phyloP scores from a whole-genome alignment of 768 basidiomycete species.

The Podaxis sp. region DNA sequence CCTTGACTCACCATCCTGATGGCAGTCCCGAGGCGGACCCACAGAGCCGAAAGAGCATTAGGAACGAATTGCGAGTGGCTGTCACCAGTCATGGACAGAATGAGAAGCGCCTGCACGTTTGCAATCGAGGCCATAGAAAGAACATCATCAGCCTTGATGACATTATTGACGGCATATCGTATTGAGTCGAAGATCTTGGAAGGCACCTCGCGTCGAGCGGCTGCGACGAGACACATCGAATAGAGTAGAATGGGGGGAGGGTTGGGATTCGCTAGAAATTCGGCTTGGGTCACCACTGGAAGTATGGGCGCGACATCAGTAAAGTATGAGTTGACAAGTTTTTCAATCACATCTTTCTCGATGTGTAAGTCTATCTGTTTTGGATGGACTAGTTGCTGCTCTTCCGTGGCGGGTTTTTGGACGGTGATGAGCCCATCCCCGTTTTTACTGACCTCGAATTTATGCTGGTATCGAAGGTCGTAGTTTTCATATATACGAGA shows the following conservation, averaged over 20 bases:
- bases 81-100: conserved; percentile 85
- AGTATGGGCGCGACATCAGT: conserved; percentile 84
- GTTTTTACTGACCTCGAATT: conserved; percentile 78
- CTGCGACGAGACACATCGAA: conserved; percentile 91
- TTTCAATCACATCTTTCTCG: conserved; percentile 76
- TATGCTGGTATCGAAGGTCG: conserved; percentile 85
- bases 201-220: conserved; percentile 80
- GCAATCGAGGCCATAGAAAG: conserved; percentile 82
- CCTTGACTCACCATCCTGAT: conserved; percentile 79
- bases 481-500: conserved; percentile 84
- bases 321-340: conserved; percentile 91
- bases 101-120: conserved; percentile 86
- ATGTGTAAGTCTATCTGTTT: conserved; percentile 72
- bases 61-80: conserved; percentile 90
- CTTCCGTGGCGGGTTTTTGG: conserved; percentile 59
- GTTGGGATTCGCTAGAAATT: conserved; percentile 76
- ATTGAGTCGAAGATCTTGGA: conserved; percentile 88
- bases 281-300: conserved; percentile 84
- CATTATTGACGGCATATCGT: conserved; percentile 79
- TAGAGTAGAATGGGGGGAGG: conserved; percentile 86
- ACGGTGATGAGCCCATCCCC: conserved; percentile 91
- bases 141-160: conserved; percentile 90
- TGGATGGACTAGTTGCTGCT: conserved; percentile 51
- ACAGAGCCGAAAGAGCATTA: conserved; percentile 80
- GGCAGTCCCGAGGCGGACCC: conserved; percentile 86